Percentiles rank a stretch among this genome's conserved stretches.
Evolutionary conservation across 139 green algal species (phyloP).

Genomic region (Haematococcus sp.): DNA sequence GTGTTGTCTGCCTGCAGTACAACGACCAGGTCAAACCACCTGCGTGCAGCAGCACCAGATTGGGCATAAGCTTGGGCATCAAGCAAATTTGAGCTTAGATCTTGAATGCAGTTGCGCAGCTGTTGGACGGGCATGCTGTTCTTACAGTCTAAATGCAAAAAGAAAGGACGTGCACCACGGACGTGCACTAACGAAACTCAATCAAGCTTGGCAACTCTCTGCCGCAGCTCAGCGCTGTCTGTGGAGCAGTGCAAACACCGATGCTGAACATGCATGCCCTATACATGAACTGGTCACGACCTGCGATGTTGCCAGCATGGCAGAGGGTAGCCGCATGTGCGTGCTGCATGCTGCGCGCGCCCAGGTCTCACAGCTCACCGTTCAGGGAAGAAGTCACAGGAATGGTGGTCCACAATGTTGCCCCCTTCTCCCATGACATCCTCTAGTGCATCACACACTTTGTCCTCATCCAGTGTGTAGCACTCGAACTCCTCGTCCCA

Average conservation of each 20-base stretch:
- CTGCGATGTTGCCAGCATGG: too few relatives aligned
- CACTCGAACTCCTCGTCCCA: slow-evolving; percentile 87
- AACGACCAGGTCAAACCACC: slow-evolving; percentile 96
- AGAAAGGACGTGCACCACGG: too few relatives aligned
- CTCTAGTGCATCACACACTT: slow-evolving; percentile 92
- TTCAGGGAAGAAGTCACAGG: slow-evolving; percentile 98
- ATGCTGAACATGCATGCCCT: too few relatives aligned
- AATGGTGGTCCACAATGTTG: slow-evolving; percentile 92
- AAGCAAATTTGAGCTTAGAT: neutral
- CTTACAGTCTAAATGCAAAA: too few relatives aligned
- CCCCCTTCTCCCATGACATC: slow-evolving; percentile 76
- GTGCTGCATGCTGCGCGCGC: too few relatives aligned
- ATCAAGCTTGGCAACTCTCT: too few relatives aligned
- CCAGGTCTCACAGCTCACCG: too few relatives aligned
- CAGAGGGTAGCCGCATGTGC: too few relatives aligned
- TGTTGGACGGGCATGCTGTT: neutral
- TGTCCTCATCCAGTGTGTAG: slow-evolving; percentile 94
- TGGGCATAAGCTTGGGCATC: neutral
- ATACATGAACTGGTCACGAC: too few relatives aligned
- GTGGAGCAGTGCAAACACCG: too few relatives aligned
- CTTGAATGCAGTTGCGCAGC: neutral
- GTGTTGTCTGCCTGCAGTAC: slow-evolving; percentile 93
- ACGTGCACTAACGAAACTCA: too few relatives aligned
- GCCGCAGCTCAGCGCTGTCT: too few relatives aligned
- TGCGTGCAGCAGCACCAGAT: slow-evolving; percentile 21